Conservation (phyloP, 495 filamentous ascomycete species). For the Thermochaetoides thermophila region DNA sequence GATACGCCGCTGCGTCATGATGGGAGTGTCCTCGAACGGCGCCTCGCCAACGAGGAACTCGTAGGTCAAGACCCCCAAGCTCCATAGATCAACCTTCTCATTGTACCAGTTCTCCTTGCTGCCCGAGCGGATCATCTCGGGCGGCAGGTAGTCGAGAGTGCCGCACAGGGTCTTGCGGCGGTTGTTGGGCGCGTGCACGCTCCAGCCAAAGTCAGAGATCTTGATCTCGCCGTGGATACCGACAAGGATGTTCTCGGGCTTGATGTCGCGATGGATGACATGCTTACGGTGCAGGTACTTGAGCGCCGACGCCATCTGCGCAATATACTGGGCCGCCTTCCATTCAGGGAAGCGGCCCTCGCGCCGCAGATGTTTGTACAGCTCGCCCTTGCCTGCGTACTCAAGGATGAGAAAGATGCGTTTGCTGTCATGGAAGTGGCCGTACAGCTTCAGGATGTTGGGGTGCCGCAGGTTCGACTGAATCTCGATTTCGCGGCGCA, state of each 20-base stretch:
- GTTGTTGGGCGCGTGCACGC: slow-evolving; percentile 93
- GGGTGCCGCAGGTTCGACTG: slow-evolving; percentile 93
- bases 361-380: slow-evolving; percentile 89
- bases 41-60: slow-evolving; percentile 94
- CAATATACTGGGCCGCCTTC: slow-evolving; percentile 92
- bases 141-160: slow-evolving; percentile 91
- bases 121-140: slow-evolving; percentile 86
- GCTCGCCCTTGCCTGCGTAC: slow-evolving; percentile 86
- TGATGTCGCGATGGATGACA: slow-evolving; percentile 97
- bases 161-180: slow-evolving; percentile 90
- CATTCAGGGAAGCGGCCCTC: slow-evolving; percentile 85
- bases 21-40: slow-evolving; percentile 87
- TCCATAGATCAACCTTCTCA: slow-evolving; percentile 95
- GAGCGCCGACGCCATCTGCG: slow-evolving; percentile 93
- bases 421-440: slow-evolving; percentile 95
- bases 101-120: slow-evolving; percentile 71
- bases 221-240: slow-evolving; percentile 98
- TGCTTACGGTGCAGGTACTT: slow-evolving; percentile 93
- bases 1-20: slow-evolving; percentile 91
- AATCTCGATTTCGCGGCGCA: slow-evolving; percentile 93
- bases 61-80: slow-evolving; percentile 85
- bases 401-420: slow-evolving; percentile 92
- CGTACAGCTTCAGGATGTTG: slow-evolving; percentile 86
- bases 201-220: slow-evolving; percentile 97
- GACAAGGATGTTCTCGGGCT: slow-evolving; percentile 95